Evolutionary conservation across 129 eudicot genomes (phyloP), one percentile per base, ranked within the genome.

Genomic region (Escallonia rubra): DNA sequence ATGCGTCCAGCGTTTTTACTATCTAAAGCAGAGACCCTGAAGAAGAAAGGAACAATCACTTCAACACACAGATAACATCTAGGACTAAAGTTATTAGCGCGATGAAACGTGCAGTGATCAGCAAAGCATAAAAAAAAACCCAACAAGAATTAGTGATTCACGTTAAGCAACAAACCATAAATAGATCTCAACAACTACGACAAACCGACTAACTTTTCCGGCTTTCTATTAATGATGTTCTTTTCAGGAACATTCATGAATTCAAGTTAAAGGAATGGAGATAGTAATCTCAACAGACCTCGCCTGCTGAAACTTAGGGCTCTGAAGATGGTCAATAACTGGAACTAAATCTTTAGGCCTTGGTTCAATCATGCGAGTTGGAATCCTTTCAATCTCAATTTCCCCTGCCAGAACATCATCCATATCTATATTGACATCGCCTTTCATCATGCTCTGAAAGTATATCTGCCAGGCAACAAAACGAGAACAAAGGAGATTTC

Each of bases 401-500:
- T 81, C 86, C 59, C 86, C 86, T 10, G 52, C 63, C 54, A 13
- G 7, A 65, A 44, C 63, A 47, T 43, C 38, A 43, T 56, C 73
- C 8, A 48, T 71, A 39, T 65, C 69, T 47, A 70, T 14, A 15
- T 62, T 44, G 63, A 54, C 11, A 47, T 63, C 80, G 64, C 57
- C 78, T 11, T 3, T 42, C 49, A 34, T 15, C 68, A 82, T 57
- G 12, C 57, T 14, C 48, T 86, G 85, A 63, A 86, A 86, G 72
- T 70, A 69, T n/a, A 92, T 70, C 96, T 92, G 83, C 77, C 73
- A 50, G 74, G 10, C 40, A 50, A 70, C 50, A 72, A 68, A 34
- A 65, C 6, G 43, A 41, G 34, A 43, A 59, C 2, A 62, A 13
- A 47, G 45, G 6, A 64, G 45, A 56, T 39, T 38, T 15, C 41